Conservation (phyloP, 805 yeast species). For the Zygoascus ofunaensis region DNA sequence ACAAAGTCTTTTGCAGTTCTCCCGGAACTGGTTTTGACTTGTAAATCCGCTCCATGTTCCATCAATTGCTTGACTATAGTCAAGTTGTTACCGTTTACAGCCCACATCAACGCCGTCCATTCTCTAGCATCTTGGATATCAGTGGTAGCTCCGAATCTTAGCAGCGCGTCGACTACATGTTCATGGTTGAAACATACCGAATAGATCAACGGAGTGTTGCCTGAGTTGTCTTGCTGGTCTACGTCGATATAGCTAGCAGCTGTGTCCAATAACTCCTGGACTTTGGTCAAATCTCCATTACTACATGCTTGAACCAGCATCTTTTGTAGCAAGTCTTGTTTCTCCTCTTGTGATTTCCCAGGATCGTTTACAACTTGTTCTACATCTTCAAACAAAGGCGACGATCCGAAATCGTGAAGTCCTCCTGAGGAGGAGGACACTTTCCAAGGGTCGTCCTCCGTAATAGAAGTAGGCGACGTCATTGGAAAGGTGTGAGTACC, state of each 20-base stretch:
- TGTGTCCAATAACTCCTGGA: slow-evolving; percentile 25
- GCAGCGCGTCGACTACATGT: slow-evolving; percentile 27
- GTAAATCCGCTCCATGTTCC: slow-evolving; percentile 51
- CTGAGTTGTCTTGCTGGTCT: slow-evolving; percentile 30
- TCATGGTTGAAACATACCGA: slow-evolving; percentile 35
- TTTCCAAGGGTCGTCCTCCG: too few species aligned
- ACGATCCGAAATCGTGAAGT: too few species aligned
- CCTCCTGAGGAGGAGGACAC: too few species aligned
- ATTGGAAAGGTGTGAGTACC: too few species aligned
- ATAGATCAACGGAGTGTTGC: slow-evolving; percentile 32
- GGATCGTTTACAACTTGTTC: neutral
- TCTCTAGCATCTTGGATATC: slow-evolving; percentile 30
- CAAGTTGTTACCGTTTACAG: slow-evolving; percentile 52
- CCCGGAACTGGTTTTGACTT: slow-evolving; percentile 33
- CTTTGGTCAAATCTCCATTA: slow-evolving; percentile 26
- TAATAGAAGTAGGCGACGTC: too few species aligned
- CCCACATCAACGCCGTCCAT: slow-evolving; percentile 73
- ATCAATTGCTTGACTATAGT: slow-evolving; percentile 48
- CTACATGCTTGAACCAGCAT: slow-evolving; percentile 28
- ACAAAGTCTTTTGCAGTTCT: slow-evolving; percentile 49
- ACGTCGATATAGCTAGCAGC: slow-evolving; percentile 24
- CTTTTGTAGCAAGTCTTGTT: slow-evolving; percentile 21
- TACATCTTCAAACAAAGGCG: neutral
- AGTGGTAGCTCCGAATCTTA: slow-evolving; percentile 30
- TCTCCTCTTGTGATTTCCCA: slow-evolving; percentile 9